These are phyloP conservation scores for Pythium brassicae DNA, from an alignment of 352 stramenopile species.

Conservation along the genomic window DNA sequence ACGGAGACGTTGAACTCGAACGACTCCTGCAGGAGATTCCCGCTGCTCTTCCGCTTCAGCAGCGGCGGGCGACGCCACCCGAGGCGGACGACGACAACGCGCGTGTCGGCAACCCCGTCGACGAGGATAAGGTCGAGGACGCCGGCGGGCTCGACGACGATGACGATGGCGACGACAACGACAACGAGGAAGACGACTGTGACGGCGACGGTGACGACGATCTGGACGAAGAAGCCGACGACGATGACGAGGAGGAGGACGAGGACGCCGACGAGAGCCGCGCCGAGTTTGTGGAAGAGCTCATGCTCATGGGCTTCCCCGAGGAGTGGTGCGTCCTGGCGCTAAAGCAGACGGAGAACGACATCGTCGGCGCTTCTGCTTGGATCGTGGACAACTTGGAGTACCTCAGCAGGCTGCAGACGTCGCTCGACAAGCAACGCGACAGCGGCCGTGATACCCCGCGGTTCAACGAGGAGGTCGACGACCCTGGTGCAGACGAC, in stretches of 20 bases:
- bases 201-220: conserved; percentile 19
- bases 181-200: conserved; percentile 11
- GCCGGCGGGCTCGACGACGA: background rate
- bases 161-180: conserved; percentile 11
- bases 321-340: conserved; percentile 90
- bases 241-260: conserved; percentile 44
- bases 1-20: conserved; percentile 23
- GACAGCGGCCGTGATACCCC: conserved; percentile 31
- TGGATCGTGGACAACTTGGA: conserved; percentile 94
- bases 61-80: too few species aligned
- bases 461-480: conserved; percentile 65
- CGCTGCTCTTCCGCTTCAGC: too few species aligned
- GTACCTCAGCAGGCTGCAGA: conserved; percentile 83
- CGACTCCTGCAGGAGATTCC: background rate
- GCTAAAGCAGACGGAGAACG: conserved; percentile 88
- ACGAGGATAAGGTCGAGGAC: background rate
- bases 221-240: conserved; percentile 38
- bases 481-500: conserved; percentile 25
- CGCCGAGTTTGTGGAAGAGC: conserved; percentile 85
- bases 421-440: conserved; percentile 63
- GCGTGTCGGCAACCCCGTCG: background rate
- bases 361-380: conserved; percentile 86
- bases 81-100: background rate
- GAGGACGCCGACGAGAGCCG: conserved; percentile 44
- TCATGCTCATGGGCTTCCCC: conserved; percentile 92